A percentile compares a stretch with the other conserved stretches of the same genome.
Conservation (phyloP, 192 early-diverging fungal species). For the Entomortierella parvispora region DNA sequence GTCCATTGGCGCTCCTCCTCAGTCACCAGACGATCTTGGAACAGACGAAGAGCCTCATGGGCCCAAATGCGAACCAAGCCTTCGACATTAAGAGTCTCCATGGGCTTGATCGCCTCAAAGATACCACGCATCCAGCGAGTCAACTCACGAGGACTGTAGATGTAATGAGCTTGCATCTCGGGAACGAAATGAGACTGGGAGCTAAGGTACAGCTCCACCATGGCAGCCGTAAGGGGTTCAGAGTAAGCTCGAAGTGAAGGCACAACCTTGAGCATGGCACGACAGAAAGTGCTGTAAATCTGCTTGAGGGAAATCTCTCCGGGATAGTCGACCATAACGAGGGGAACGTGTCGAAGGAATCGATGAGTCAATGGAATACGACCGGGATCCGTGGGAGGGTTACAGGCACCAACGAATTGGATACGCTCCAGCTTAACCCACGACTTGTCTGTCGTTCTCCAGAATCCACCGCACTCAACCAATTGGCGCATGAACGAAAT, state of each 20-base stretch:
- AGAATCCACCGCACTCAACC: slow-evolving; percentile 96
- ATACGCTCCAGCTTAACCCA: slow-evolving; percentile 98
- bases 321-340: slow-evolving; percentile 99
- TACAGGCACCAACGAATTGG: slow-evolving; percentile 99
- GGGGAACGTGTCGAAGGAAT: slow-evolving; percentile 96
- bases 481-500: slow-evolving; percentile 96
- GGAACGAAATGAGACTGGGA: slow-evolving; percentile 95
- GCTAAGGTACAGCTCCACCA: slow-evolving; percentile 95
- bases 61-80: slow-evolving; percentile 96
- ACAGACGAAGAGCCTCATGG: slow-evolving; percentile 96
- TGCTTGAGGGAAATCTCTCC: slow-evolving; percentile 90
- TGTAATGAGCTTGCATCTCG: slow-evolving; percentile 98
- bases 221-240: slow-evolving; percentile 90
- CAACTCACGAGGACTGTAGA: slow-evolving; percentile 99
- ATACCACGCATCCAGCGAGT: slow-evolving; percentile 99
- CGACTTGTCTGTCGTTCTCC: slow-evolving; percentile 88
- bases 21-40: slow-evolving; percentile 97
- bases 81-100: slow-evolving; percentile 83
- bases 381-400: slow-evolving; percentile 99
- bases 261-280: slow-evolving; percentile 94
- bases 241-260: slow-evolving; percentile 91
- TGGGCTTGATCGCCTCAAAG: slow-evolving; percentile 89
- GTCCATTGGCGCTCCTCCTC: slow-evolving; percentile 93
- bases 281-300: slow-evolving; percentile 95
- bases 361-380: slow-evolving; percentile 95